Evolutionary conservation across 2,329 filamentous ascomycete species (phyloP).

Genomic region (Penicillium sp.): DNA sequence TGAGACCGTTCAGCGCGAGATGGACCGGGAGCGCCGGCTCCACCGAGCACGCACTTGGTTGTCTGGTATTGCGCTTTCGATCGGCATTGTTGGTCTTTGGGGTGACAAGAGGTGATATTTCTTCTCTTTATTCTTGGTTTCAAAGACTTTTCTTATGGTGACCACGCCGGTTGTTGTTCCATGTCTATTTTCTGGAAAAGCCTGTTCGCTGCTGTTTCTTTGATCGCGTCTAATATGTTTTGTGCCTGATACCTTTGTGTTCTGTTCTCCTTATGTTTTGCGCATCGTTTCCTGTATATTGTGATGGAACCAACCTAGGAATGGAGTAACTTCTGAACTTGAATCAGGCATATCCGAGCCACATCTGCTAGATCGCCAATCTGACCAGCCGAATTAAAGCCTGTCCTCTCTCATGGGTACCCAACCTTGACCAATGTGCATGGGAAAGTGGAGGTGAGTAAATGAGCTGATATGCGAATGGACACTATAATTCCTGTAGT

Average conservation of each 20-base stretch:
- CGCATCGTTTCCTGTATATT: neutral
- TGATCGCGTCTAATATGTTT: neutral
- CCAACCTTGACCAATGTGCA: neutral
- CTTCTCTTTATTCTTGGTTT: neutral
- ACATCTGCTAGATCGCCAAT: no score
- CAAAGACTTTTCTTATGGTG: neutral
- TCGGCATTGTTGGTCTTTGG: constrained; percentile 52
- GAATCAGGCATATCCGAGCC: neutral
- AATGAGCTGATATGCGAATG: neutral
- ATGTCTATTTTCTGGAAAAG: neutral
- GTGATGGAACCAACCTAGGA: neutral
- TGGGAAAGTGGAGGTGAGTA: neutral
- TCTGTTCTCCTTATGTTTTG: neutral
- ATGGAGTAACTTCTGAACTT: neutral
- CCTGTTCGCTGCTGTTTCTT: neutral
- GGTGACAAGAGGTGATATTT: constrained; percentile 39
- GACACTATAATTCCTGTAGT: neutral
- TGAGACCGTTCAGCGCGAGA: constrained; percentile 46
- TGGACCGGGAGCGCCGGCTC: constrained; percentile 44
- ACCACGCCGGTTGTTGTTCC: constrained; percentile 8
- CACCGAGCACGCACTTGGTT: constrained; percentile 42
- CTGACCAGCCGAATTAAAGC: neutral
- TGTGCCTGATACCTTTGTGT: constrained; percentile 4
- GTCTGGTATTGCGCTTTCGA: constrained; percentile 45
- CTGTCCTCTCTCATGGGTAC: neutral